Base-by-base conservation (phyloP, 768 basidiomycete genomes). In the Crepidotus variabilis region DNA sequence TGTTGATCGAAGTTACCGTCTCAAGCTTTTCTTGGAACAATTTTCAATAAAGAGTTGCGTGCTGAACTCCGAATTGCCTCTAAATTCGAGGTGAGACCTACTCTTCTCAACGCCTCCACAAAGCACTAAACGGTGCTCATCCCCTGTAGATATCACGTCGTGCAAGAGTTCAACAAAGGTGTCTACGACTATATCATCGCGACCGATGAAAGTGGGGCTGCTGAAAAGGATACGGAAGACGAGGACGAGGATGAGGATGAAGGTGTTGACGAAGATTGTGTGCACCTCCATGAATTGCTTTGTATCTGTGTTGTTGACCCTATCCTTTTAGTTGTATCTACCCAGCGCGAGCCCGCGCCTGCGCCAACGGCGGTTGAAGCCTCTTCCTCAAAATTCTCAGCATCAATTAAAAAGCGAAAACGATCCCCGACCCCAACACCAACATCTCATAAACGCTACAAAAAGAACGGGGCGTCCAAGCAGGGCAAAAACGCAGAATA, bases 131-230 rank as follows among this genome's bases (percentile, higher is more conserved):
- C 35, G 43, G 35, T 50, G 54, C 22, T 55, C 18, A 23, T 20
- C 22, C 20, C 50, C 28, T 4, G 6, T 49, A 94, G 93, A 70
- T 97, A 94, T 65, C 97, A 99, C 65, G 88, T 89, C 1, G 97
- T 99, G 1, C 95, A 99, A 64, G 97, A 98, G 71, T 99, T 99
- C 67, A 99, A 99, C 71, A 91, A 92, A 63, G 97, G 97, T 1
- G 92, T 97, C 7, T 98, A 98, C 64, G 94, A 99, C 68, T 98
- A 98, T 69, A 94, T 98, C 60, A 97, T 99, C 54, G 97, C 97
- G 0, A 96, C 95, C 9, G 96, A 98, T 66, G 97, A 98, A 72
- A 85, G 84, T 56, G 83, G 84, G 0, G 75, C 77, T 2, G 73
- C 75, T 1, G 83, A 83, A 52, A 72, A 76, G 10, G 80, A 74